phyloP scores from a whole-genome alignment of 1,284 basidiomycete genomes.

The Ustilago lituana region DNA sequence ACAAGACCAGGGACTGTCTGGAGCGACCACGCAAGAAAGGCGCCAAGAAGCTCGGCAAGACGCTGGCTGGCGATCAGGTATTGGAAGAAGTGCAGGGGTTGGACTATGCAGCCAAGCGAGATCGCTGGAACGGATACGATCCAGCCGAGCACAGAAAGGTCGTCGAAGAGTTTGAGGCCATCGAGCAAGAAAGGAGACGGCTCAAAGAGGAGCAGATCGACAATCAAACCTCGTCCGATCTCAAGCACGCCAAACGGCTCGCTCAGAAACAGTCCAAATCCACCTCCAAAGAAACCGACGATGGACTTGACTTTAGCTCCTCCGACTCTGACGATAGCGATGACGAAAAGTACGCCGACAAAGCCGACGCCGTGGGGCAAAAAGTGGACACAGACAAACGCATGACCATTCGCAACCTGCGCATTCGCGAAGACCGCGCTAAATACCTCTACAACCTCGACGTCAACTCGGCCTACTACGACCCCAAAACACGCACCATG shows the following conservation, averaged over 20 bases:
- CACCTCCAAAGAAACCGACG: conserved; percentile 20
- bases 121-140: conserved; percentile 99
- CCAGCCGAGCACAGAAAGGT: conserved; percentile 83
- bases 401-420: conserved; percentile 95
- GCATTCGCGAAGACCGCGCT: conserved; percentile 98
- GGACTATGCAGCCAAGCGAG: conserved; percentile 89
- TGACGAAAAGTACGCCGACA: conserved; percentile 81
- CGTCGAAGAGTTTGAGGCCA: conserved; percentile 87
- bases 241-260: conserved; percentile 77
- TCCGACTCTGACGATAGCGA: conserved; percentile 73
- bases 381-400: conserved; percentile 97
- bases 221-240: conserved; percentile 75
- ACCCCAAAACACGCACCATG: conserved; percentile 99
- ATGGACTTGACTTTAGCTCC: conserved; percentile 77
- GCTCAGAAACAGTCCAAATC: conserved; percentile 77
- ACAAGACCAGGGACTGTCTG: conserved; percentile 89
- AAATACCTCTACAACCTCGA: conserved; percentile 99
- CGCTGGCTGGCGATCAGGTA: conserved; percentile 91
- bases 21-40: conserved; percentile 96
- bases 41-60: conserved; percentile 88
- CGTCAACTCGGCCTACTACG: conserved; percentile 95
- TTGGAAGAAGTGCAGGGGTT: conserved; percentile 76
- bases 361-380: conserved; percentile 95
- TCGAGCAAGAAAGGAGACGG: conserved; percentile 89
- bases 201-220: conserved; percentile 95